These are phyloP conservation scores for Herpetomonas samuelpessoai DNA, from an alignment of 208 protist genomes.

Conservation along the genomic window DNA sequence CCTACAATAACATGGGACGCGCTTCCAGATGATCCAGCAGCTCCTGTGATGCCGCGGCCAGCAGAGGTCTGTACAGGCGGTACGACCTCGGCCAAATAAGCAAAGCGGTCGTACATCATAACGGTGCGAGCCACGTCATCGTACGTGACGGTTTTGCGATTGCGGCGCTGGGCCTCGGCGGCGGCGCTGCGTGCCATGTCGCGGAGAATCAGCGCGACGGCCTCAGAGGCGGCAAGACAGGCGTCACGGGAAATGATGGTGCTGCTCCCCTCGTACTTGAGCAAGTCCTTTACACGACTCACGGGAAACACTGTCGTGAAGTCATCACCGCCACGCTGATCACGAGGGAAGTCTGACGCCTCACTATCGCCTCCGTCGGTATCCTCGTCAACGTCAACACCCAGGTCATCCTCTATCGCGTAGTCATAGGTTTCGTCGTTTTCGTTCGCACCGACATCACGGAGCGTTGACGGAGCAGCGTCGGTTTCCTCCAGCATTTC, in stretches of 20 bases:
- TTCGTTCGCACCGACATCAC: too few species aligned
- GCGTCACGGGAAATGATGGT: constrained; percentile 54
- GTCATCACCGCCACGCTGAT: neutral
- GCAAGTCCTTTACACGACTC: constrained; percentile 60
- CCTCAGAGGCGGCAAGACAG: constrained; percentile 44
- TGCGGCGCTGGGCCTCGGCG: constrained; percentile 37
- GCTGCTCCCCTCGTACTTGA: constrained; percentile 55
- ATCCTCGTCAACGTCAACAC: too few species aligned
- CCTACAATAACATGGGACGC: too few species aligned
- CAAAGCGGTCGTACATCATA: constrained; percentile 67
- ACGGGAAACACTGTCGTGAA: constrained; percentile 35
- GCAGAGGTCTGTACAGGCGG: constrained; percentile 21
- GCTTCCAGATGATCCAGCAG: neutral
- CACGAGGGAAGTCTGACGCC: neutral
- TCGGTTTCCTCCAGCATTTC: too few species aligned
- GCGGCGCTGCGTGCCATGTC: constrained; percentile 56
- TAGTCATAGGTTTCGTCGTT: too few species aligned
- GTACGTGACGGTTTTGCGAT: constrained; percentile 63
- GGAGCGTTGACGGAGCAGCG: too few species aligned
- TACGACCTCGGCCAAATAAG: constrained; percentile 54
- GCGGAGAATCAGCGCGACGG: constrained; percentile 51
- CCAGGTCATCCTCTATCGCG: too few species aligned
- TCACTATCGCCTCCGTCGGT: too few species aligned
- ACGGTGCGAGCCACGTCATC: constrained; percentile 61
- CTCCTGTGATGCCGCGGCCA: neutral